Percentiles rank a stretch among this genome's conserved stretches.
phyloP scores from a whole-genome alignment of 331 rosid genomes.

The Rhamnella rubrinervis region DNA sequence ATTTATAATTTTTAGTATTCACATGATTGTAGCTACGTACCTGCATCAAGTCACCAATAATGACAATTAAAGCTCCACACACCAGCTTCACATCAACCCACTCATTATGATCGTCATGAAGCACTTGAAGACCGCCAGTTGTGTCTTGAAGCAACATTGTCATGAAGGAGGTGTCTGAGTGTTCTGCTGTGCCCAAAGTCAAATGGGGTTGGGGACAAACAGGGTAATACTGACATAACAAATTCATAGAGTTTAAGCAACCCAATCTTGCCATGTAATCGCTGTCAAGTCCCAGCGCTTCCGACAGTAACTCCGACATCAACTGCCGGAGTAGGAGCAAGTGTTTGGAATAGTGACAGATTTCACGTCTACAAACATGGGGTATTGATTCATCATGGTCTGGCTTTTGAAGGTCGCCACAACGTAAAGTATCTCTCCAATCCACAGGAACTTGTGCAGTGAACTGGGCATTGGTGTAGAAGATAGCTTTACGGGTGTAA shows the following conservation, averaged over 20 bases:
- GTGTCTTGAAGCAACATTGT: conserved; percentile 17
- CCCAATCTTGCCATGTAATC: conserved; percentile 1
- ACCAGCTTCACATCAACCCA: conserved; percentile 3
- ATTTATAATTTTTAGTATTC: not conserved
- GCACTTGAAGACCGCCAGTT: conserved; percentile 14
- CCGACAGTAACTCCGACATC: conserved; percentile 7
- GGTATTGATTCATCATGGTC: conserved; percentile 8
- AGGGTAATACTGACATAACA: not conserved
- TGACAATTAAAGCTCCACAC: conserved; percentile 3
- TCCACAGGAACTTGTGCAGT: not conserved
- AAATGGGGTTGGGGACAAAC: conserved; percentile 9
- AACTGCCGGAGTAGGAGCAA: not conserved
- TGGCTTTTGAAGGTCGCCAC: not conserved
- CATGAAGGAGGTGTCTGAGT: not conserved
- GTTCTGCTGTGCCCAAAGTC: conserved; percentile 11
- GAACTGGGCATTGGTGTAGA: conserved; percentile 4
- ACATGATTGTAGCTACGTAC: not conserved
- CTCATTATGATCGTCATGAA: conserved; percentile 1
- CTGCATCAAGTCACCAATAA: conserved; percentile 8
- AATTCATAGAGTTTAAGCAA: not conserved
- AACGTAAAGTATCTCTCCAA: conserved; percentile 16
- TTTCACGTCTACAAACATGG: not conserved
- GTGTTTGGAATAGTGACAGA: not conserved
- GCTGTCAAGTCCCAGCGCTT: conserved; percentile 10
- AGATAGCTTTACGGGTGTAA: not conserved